Evolutionary conservation across 768 basidiomycete genomes (phyloP).

Genomic region (Russula ochroleuca): DNA sequence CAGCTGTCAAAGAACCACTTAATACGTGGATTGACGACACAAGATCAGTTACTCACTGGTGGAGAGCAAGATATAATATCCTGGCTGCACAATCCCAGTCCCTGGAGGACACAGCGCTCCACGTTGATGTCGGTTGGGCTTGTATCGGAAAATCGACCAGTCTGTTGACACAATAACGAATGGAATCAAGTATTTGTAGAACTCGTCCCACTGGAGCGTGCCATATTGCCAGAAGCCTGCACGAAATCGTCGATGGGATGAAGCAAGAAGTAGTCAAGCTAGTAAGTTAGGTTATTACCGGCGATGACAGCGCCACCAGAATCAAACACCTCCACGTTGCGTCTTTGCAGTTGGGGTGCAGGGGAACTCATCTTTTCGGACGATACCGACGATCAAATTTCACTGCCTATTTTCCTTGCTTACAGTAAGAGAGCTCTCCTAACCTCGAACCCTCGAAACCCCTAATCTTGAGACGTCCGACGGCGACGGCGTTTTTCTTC

Average conservation of each 20-base stretch:
- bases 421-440: no score
- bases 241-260: not conserved
- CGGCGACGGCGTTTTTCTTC: no score
- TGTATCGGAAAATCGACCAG: not conserved
- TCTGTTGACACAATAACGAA: not conserved
- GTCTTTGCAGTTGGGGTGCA: not conserved
- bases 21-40: not conserved
- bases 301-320: not conserved
- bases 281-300: not conserved
- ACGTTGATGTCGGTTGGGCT: not conserved
- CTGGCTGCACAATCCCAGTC: not conserved
- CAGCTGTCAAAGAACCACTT: not conserved
- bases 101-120: not conserved
- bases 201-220: constrained; percentile 1
- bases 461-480: no score
- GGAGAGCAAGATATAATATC: constrained; percentile 3
- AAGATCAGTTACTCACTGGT: not conserved
- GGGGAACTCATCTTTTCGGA: no score
- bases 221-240: constrained; percentile 10
- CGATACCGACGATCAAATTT: no score
- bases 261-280: no score
- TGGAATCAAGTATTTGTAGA: not conserved
- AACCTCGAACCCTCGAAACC: no score
- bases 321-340: not conserved
- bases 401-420: no score